Evolutionary conservation across 2,329 filamentous ascomycete genomes (phyloP).

Genomic region (Ceratocystis ficicola): DNA sequence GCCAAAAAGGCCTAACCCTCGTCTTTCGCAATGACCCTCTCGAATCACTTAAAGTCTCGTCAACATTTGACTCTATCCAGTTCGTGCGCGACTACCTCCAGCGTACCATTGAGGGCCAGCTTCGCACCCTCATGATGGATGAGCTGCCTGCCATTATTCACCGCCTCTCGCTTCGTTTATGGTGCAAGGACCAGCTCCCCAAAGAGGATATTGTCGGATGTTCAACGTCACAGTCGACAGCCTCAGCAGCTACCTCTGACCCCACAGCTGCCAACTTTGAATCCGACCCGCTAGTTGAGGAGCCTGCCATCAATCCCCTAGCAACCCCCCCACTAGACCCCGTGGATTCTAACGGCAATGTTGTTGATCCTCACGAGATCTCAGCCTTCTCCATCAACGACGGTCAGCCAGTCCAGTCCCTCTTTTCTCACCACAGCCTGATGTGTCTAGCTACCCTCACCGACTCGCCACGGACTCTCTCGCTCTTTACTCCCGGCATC

Average conservation of each 20-base stretch:
- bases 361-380: conserved; percentile 61
- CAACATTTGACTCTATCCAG: conserved; percentile 96
- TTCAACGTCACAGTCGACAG: background rate
- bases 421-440: conserved; percentile 93
- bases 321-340: conserved; percentile 69
- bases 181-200: conserved; percentile 73
- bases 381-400: conserved; percentile 68
- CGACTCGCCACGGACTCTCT: conserved; percentile 80
- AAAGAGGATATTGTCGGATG: conserved; percentile 39
- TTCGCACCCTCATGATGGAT: conserved; percentile 93
- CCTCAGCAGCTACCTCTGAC: background rate
- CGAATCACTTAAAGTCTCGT: conserved; percentile 95
- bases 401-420: conserved; percentile 67
- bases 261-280: conserved; percentile 31
- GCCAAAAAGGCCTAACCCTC: conserved; percentile 89
- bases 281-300: conserved; percentile 31
- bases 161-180: conserved; percentile 72
- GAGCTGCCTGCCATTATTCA: conserved; percentile 95
- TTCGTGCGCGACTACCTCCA: conserved; percentile 97
- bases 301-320: conserved; percentile 64
- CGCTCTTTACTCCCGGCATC: conserved; percentile 84
- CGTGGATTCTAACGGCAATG: conserved; percentile 67
- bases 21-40: conserved; percentile 97
- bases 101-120: conserved; percentile 84
- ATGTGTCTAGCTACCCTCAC: conserved; percentile 69